These are phyloP conservation scores for Pichia sp. DNA, from an alignment of 1,139 yeast species.

Conservation along the genomic window DNA sequence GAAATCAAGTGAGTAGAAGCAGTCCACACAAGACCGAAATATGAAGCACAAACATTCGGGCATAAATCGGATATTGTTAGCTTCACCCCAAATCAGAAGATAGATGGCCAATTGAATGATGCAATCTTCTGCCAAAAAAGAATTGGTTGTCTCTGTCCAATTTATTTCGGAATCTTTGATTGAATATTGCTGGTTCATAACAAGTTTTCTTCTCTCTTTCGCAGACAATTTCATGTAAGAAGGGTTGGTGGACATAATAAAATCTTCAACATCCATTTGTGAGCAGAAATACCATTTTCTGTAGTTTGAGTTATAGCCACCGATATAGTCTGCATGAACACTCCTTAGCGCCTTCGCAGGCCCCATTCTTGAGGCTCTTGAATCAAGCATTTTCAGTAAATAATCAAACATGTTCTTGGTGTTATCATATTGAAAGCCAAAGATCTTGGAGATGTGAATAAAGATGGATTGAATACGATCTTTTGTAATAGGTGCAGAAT, in stretches of 20 bases:
- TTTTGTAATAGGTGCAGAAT: slow-evolving; percentile 33
- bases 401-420: slow-evolving; percentile 61
- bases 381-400: slow-evolving; percentile 54
- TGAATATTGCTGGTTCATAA: slow-evolving; percentile 12
- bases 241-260: slow-evolving; percentile 31
- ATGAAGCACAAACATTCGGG: slow-evolving; percentile 83
- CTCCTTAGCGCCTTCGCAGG: slow-evolving; percentile 49
- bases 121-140: slow-evolving; percentile 37
- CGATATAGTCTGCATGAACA: slow-evolving; percentile 66
- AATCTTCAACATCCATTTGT: slow-evolving; percentile 57
- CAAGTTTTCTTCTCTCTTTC: slow-evolving; percentile 26
- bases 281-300: slow-evolving; percentile 74
- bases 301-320: slow-evolving; percentile 62
- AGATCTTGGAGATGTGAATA: slow-evolving; percentile 43
- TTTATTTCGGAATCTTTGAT: slow-evolving; percentile 36
- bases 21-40: slow-evolving; percentile 70
- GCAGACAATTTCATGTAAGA: slow-evolving; percentile 14
- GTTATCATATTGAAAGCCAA: slow-evolving; percentile 62
- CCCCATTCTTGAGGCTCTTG: slow-evolving; percentile 60
- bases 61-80: slow-evolving; percentile 72
- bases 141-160: slow-evolving; percentile 42
- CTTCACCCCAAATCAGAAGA: slow-evolving; percentile 72
- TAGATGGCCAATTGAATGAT: slow-evolving; percentile 63
- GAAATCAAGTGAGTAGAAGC: slow-evolving; percentile 37
- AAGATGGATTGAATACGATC: slow-evolving; percentile 53